Conservation (phyloP, 495 filamentous ascomycete genomes). For the Filosporella fistucella region DNA sequence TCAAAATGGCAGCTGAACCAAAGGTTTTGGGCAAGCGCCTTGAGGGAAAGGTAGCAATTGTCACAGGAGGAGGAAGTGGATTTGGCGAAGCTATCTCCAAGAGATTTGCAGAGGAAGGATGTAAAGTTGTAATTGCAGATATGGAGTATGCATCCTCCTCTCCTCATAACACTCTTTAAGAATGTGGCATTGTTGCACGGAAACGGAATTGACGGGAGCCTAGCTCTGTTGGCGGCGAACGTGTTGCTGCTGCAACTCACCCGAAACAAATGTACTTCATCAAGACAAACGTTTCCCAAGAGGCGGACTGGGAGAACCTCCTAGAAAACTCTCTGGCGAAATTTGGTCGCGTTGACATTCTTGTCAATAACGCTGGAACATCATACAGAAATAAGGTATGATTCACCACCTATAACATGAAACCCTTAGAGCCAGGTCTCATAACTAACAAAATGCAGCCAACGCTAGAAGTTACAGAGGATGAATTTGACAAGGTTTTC, state of each 20-base stretch:
- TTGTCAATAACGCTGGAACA: constrained; percentile 70
- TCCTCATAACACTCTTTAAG: background rate
- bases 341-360: constrained; percentile 50
- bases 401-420: too few relatives aligned
- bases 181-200: background rate
- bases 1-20: constrained; percentile 9
- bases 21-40: constrained; percentile 27
- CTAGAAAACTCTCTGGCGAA: constrained; percentile 40
- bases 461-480: constrained; percentile 57
- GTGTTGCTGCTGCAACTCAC: constrained; percentile 35
- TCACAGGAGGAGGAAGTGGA: constrained; percentile 50
- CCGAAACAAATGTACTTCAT: constrained; percentile 35
- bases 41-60: constrained; percentile 46
- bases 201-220: background rate
- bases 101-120: constrained; percentile 53
- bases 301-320: constrained; percentile 42
- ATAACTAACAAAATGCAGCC: constrained; percentile 35
- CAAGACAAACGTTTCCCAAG: constrained; percentile 45
- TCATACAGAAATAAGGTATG: constrained; percentile 60
- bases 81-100: constrained; percentile 55
- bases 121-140: constrained; percentile 53
- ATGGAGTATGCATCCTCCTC: constrained; percentile 32
- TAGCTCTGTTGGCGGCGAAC: constrained; percentile 39
- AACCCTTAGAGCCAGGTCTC: too few relatives aligned
- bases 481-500: constrained; percentile 63